A percentile compares a stretch with the other conserved stretches of the same genome.
These are phyloP conservation scores for Podaxis carcinomalis DNA, from an alignment of 768 basidiomycete genomes.

Conservation along the genomic window DNA sequence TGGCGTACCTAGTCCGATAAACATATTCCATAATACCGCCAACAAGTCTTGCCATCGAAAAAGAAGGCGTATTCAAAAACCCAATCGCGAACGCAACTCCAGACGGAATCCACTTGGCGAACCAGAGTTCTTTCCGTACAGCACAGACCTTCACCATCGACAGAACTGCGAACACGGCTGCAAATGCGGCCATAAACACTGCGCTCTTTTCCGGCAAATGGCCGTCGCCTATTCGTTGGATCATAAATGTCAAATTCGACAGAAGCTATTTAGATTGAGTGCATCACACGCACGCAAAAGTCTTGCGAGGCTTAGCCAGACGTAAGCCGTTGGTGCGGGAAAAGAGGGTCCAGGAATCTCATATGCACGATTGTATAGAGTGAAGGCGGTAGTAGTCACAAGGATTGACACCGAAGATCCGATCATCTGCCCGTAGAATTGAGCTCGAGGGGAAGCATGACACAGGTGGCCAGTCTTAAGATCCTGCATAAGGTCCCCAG, in stretches of 20 bases:
- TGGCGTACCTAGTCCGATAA: slow-evolving; percentile 51
- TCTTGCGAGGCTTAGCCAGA: slow-evolving; percentile 81
- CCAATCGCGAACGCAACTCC: slow-evolving; percentile 95
- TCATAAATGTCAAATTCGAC: slow-evolving; percentile 21
- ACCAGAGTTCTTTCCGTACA: slow-evolving; percentile 40
- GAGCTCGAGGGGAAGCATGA: slow-evolving; percentile 86
- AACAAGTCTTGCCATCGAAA: slow-evolving; percentile 86
- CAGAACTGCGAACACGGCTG: slow-evolving; percentile 61
- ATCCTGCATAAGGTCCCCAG: slow-evolving; percentile 98
- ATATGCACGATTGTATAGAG: slow-evolving; percentile 84
- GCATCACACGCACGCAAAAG: slow-evolving; percentile 55
- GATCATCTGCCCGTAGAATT: slow-evolving; percentile 91
- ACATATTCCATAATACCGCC: slow-evolving; percentile 81
- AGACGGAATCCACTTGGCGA: slow-evolving; percentile 81
- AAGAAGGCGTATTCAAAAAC: slow-evolving; percentile 93
- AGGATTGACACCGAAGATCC: slow-evolving; percentile 86
- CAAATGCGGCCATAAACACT: slow-evolving; percentile 78
- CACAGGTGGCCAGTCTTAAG: slow-evolving; percentile 95
- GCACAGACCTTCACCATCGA: slow-evolving; percentile 66
- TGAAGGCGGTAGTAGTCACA: slow-evolving; percentile 85
- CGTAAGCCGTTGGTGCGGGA: slow-evolving; percentile 91
- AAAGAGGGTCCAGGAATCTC: slow-evolving; percentile 91
- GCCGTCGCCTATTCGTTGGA: slow-evolving; percentile 58
- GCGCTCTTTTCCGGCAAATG: slow-evolving; percentile 73
- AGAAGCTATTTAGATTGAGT: neutral